A percentile compares a stretch with the other conserved stretches of the same genome.
phyloP scores from a whole-genome alignment of 345 rosid species.

The Eucalyptus fibrosa region DNA sequence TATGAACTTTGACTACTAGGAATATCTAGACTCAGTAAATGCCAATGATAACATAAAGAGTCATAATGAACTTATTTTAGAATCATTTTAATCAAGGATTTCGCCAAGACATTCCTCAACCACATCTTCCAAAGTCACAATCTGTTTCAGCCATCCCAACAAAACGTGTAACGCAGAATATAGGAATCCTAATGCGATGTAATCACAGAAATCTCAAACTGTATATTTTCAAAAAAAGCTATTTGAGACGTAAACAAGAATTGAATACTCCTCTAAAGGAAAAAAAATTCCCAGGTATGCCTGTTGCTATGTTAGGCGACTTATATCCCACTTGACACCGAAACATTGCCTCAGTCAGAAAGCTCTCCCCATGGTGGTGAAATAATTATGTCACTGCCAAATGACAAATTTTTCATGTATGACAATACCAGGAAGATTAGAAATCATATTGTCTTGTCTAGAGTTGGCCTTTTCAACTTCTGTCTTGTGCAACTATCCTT shows the following conservation, averaged over 20 bases:
- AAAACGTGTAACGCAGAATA: neutral
- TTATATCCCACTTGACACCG: neutral
- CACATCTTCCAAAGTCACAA: conserved; percentile 74
- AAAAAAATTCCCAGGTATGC: neutral
- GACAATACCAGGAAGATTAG: neutral
- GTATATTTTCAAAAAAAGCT: neutral
- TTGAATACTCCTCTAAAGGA: neutral
- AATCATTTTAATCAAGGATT: conserved; percentile 87
- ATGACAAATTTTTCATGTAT: neutral
- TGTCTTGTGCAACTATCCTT: neutral
- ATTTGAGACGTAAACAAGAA: neutral
- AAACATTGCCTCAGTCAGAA: no score
- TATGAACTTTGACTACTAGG: neutral
- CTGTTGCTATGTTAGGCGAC: neutral
- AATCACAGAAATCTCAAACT: neutral
- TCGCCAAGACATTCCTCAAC: conserved; percentile 94
- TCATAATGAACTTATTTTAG: conserved; percentile 30
- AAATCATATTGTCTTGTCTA: neutral
- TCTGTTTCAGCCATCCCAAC: conserved; percentile 15
- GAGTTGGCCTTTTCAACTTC: neutral
- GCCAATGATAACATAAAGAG: neutral
- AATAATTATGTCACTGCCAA: no score
- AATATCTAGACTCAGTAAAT: neutral
- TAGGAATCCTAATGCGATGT: neutral
- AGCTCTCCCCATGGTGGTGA: no score